phyloP scores from a whole-genome alignment of 2,329 filamentous ascomycete species.

The Ascochyta fabae region DNA sequence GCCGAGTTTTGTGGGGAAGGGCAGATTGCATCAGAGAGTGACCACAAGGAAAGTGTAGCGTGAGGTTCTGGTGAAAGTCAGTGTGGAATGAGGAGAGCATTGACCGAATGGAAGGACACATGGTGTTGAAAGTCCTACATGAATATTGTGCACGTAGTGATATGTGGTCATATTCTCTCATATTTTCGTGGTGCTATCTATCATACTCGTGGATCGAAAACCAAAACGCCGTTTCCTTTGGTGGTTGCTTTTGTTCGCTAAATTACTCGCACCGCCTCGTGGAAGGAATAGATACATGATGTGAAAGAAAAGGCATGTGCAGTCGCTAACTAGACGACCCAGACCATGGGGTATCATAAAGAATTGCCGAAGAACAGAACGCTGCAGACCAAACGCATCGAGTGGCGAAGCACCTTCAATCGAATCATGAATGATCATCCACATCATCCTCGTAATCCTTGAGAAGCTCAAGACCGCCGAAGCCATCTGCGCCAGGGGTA shows the following conservation, averaged over 20 bases:
- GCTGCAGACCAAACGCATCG: not conserved
- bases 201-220: not conserved
- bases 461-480: constrained; percentile 43
- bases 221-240: not conserved
- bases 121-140: not conserved
- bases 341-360: constrained; percentile 14
- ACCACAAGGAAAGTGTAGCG: not conserved
- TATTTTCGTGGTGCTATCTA: not conserved
- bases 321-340: not conserved
- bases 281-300: not conserved
- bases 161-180: not conserved
- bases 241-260: not conserved
- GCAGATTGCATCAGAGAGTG: not conserved
- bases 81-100: not conserved
- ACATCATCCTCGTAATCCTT: constrained; percentile 36
- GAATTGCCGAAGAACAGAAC: constrained; percentile 4
- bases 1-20: not conserved
- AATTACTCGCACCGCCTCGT: not conserved
- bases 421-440: not conserved
- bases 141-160: not conserved
- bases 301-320: not conserved
- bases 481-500: constrained; percentile 25
- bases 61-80: not conserved
- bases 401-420: not conserved
- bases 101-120: not conserved